Conservation (phyloP, 1,284 basidiomycete genomes). For the Cutaneotrichosporon cyanovorans region DNA sequence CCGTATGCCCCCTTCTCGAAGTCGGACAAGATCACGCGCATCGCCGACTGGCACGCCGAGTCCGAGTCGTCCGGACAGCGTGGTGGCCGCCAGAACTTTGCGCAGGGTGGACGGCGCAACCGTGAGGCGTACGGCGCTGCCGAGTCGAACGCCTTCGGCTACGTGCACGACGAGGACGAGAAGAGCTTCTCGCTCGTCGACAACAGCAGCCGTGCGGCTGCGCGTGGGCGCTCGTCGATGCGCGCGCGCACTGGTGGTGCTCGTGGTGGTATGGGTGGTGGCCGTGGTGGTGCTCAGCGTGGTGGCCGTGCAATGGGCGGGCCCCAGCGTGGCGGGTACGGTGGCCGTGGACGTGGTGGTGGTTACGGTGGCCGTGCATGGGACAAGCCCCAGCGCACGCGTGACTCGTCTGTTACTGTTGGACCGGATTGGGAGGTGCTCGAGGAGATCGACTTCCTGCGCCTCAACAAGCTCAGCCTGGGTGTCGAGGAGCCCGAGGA, state of each 20-base stretch:
- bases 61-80: slow-evolving; percentile 49
- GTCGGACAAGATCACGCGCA: slow-evolving; percentile 93
- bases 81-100: slow-evolving; percentile 18
- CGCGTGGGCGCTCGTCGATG: slow-evolving; percentile 24
- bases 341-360: slow-evolving; percentile 51
- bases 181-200: slow-evolving; percentile 96
- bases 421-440: slow-evolving; percentile 86
- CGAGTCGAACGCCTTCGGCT: slow-evolving; percentile 89
- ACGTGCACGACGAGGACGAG: slow-evolving; percentile 98
- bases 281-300: slow-evolving; percentile 20
- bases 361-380: slow-evolving; percentile 71
- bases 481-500: slow-evolving; percentile 86
- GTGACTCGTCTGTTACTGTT: slow-evolving; percentile 91
- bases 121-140: slow-evolving; percentile 48
- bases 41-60: slow-evolving; percentile 91
- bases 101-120: slow-evolving; percentile 31
- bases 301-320: slow-evolving; percentile 22
- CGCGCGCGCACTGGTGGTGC: slow-evolving; percentile 16
- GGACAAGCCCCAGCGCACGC: slow-evolving; percentile 87
- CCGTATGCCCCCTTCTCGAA: slow-evolving; percentile 97
- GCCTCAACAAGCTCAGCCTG: slow-evolving; percentile 81
- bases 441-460: slow-evolving; percentile 95
- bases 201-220: slow-evolving; percentile 55
- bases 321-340: slow-evolving; percentile 26
- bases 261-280: slow-evolving; percentile 9